These are phyloP conservation scores for Seiridium cupressi DNA, from an alignment of 2,329 filamentous ascomycete genomes.

Conservation along the genomic window DNA sequence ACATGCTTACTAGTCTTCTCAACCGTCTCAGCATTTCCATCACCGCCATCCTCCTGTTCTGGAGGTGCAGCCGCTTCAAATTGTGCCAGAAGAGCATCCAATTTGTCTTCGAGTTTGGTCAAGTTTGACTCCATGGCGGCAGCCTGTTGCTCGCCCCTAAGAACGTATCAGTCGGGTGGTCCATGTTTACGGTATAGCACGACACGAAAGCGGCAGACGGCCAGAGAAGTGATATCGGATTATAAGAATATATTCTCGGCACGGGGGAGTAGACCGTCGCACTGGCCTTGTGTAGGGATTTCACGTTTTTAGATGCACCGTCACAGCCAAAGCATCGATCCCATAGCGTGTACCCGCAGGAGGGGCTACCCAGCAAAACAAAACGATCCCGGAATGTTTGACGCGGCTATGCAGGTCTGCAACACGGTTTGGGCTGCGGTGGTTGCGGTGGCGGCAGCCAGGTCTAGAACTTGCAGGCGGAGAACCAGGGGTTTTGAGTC, in stretches of 20 bases:
- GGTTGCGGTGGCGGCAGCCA: not conserved
- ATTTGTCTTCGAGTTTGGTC: slow-evolving; percentile 27
- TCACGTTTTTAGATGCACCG: too few relatives aligned
- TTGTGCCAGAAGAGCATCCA: slow-evolving; percentile 29
- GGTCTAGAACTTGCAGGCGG: slow-evolving; percentile 2
- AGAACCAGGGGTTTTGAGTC: not conserved
- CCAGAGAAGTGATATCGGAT: too few relatives aligned
- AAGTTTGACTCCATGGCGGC: slow-evolving; percentile 29
- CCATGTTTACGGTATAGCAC: too few relatives aligned
- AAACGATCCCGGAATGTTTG: not conserved
- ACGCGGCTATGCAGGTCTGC: not conserved
- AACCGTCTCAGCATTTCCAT: too few relatives aligned
- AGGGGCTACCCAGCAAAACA: not conserved
- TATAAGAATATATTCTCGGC: too few relatives aligned
- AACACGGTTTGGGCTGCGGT: not conserved
- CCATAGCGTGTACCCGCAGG: too few relatives aligned
- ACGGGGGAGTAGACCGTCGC: too few relatives aligned
- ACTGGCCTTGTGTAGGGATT: too few relatives aligned
- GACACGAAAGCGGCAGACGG: too few relatives aligned
- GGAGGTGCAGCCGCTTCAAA: slow-evolving; percentile 17
- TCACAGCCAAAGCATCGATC: too few relatives aligned
- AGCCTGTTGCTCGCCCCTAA: slow-evolving; percentile 30
- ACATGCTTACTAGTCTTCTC: too few relatives aligned
- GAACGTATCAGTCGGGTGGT: not conserved
- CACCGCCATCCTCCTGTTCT: too few relatives aligned